phyloP scores from a whole-genome alignment of 148 eudicot species.

The Rhododendron vialii region DNA sequence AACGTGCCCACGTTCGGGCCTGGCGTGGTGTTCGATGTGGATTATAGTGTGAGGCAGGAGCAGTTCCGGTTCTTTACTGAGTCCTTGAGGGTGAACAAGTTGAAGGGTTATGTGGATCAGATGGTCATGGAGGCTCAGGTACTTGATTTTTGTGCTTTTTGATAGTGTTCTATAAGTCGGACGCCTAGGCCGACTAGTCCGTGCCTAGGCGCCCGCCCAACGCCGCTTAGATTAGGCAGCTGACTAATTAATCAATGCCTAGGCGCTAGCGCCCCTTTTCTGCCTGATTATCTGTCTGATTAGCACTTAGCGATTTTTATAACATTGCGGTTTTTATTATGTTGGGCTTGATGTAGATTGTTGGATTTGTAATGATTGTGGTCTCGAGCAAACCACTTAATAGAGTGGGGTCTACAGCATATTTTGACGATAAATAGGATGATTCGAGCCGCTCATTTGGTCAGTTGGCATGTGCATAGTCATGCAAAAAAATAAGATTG shows the following conservation, averaged over 20 bases:
- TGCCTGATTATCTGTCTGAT: rapidly evolving
- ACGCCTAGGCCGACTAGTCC: no score
- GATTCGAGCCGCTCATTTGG: background rate
- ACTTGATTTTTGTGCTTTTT: background rate
- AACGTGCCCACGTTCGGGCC: constrained; percentile 98
- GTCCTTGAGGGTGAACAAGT: constrained; percentile 72
- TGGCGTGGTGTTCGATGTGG: constrained; percentile 95
- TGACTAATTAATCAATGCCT: no score
- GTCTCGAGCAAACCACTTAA: no score
- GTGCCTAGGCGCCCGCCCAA: no score
- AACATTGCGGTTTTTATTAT: background rate
- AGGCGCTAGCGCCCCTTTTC: background rate
- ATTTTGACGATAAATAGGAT: no score
- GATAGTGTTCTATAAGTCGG: no score
- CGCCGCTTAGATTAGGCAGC: no score
- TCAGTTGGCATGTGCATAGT: background rate
- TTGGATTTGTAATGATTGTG: no score
- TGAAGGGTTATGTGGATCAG: constrained; percentile 83
- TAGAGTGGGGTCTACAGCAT: no score
- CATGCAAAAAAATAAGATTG: background rate
- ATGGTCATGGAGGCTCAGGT: constrained; percentile 96
- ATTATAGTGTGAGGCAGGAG: constrained; percentile 79
- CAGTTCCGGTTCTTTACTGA: constrained; percentile 96
- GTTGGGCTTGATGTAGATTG: background rate
- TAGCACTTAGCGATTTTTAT: background rate